These are phyloP conservation scores for Canavalia gladiata DNA, from an alignment of 306 rosid species.

Conservation along the genomic window DNA sequence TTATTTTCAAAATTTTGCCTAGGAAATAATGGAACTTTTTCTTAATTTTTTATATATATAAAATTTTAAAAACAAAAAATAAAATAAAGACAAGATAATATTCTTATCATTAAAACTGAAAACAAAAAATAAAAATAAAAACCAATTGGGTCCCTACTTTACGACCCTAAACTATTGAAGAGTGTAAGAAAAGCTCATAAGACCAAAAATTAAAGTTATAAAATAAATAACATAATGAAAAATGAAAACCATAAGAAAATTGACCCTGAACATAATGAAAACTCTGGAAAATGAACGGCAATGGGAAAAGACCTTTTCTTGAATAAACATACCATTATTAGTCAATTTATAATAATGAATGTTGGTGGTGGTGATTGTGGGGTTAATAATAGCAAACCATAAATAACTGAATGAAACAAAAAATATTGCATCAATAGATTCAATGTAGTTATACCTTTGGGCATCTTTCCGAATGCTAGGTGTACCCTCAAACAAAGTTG, in stretches of 20 bases:
- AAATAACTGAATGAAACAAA: background rate
- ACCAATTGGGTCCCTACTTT: too few relatives aligned
- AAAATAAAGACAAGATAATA: too few relatives aligned
- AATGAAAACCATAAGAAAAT: background rate
- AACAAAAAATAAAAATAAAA: too few relatives aligned
- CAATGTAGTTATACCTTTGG: slow-evolving; percentile 68
- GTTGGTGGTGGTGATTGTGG: background rate
- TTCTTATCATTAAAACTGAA: too few relatives aligned
- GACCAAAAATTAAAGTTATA: background rate
- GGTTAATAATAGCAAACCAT: background rate
- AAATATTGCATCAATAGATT: slow-evolving; percentile 1
- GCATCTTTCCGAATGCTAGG: slow-evolving; percentile 98
- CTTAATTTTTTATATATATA: too few relatives aligned
- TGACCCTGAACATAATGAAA: background rate
- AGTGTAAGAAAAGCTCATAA: background rate
- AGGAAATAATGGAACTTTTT: too few relatives aligned
- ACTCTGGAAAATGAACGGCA: background rate
- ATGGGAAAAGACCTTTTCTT: background rate
- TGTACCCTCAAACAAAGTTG: slow-evolving; percentile 92
- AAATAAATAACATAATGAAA: background rate
- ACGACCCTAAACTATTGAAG: background rate
- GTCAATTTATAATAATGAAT: background rate
- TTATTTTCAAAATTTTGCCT: too few relatives aligned
- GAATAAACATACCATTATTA: background rate
- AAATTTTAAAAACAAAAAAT: too few relatives aligned